Evolutionary conservation across 2,329 filamentous ascomycete genomes (phyloP).

Genomic region (Phialophora expanda): DNA sequence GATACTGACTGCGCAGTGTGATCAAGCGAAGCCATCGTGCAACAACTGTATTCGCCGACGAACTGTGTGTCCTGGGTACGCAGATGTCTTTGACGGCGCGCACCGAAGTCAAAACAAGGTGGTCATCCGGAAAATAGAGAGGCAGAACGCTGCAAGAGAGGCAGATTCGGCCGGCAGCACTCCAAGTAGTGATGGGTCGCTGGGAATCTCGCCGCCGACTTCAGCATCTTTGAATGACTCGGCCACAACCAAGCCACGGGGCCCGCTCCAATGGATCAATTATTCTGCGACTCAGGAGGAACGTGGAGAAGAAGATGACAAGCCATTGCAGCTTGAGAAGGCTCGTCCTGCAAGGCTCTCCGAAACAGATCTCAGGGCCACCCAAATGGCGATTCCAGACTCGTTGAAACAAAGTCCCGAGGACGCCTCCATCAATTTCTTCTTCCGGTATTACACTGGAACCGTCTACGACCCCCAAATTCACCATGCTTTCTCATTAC

Average conservation of each 20-base stretch:
- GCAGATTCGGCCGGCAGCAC: slow-evolving; percentile 11
- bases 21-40: slow-evolving; percentile 37
- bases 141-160: slow-evolving; percentile 19
- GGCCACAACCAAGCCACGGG: not conserved
- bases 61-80: slow-evolving; percentile 38
- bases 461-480: slow-evolving; percentile 26
- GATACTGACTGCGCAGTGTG: slow-evolving; percentile 33
- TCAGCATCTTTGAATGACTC: slow-evolving; percentile 5
- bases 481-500: slow-evolving; percentile 31
- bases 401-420: slow-evolving; percentile 29
- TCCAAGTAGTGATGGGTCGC: slow-evolving; percentile 14
- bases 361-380: not conserved
- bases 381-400: slow-evolving; percentile 24
- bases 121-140: slow-evolving; percentile 29
- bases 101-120: slow-evolving; percentile 38
- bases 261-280: slow-evolving; percentile 32
- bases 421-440: slow-evolving; percentile 37
- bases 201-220: slow-evolving; percentile 6
- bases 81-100: slow-evolving; percentile 38
- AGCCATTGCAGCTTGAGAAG: not conserved
- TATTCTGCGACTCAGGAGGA: slow-evolving; percentile 22
- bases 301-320: not conserved
- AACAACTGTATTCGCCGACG: slow-evolving; percentile 38
- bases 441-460: slow-evolving; percentile 37
- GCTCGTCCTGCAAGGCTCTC: not conserved